These are phyloP conservation scores for Leptomonas pyrrhocoris DNA, from an alignment of 208 protist species.

Conservation along the genomic window DNA sequence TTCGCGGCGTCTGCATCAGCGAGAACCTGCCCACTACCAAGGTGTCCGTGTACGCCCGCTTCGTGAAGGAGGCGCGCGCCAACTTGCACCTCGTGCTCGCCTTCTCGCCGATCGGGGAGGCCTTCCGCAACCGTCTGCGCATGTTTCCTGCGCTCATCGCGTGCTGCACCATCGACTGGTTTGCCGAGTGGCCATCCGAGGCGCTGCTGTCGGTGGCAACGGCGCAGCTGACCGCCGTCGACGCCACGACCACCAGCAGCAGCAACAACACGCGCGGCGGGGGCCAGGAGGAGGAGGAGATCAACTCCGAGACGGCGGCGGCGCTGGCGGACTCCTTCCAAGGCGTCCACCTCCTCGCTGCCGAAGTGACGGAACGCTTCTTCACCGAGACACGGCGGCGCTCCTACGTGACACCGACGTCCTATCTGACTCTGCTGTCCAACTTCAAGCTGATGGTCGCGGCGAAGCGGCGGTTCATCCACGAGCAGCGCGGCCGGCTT, in stretches of 20 bases:
- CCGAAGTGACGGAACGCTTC: slow-evolving; percentile 88
- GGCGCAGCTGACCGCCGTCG: slow-evolving; percentile 60
- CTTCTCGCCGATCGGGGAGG: slow-evolving; percentile 96
- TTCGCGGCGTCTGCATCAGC: slow-evolving; percentile 89
- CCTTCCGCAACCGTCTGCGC: slow-evolving; percentile 95
- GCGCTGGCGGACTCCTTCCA: slow-evolving; percentile 90
- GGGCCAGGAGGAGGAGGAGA: background rate
- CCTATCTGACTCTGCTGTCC: slow-evolving; percentile 95
- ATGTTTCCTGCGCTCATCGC: slow-evolving; percentile 98
- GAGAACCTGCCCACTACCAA: slow-evolving; percentile 95
- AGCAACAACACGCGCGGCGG: background rate
- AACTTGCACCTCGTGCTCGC: slow-evolving; percentile 97
- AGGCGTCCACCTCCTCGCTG: slow-evolving; percentile 91
- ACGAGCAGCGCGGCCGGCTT: slow-evolving; percentile 84
- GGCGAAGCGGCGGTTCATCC: slow-evolving; percentile 83
- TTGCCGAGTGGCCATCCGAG: slow-evolving; percentile 96
- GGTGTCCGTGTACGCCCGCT: slow-evolving; percentile 95
- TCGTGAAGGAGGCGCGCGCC: slow-evolving; percentile 92
- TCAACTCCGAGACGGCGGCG: slow-evolving; percentile 19
- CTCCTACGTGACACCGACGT: slow-evolving; percentile 98
- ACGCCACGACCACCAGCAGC: slow-evolving; percentile 1
- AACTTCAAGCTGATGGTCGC: slow-evolving; percentile 90
- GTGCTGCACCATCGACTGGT: slow-evolving; percentile 99
- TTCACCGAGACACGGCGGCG: slow-evolving; percentile 90
- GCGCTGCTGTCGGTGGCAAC: slow-evolving; percentile 94